phyloP scores from a whole-genome alignment of 1,139 yeast species.

The Suhomyces bokatorum region DNA sequence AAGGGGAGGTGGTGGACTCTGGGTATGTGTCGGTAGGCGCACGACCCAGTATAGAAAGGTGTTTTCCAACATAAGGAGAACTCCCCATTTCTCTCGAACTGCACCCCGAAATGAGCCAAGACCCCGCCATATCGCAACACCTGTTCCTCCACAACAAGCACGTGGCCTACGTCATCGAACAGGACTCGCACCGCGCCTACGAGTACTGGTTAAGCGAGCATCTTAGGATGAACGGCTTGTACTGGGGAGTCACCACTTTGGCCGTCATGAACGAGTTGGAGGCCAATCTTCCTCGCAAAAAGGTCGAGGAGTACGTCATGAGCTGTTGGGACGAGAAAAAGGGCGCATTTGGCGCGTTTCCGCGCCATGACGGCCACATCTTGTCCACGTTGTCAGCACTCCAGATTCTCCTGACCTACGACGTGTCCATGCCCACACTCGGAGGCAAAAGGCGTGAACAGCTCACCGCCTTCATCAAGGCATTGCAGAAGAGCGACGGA shows the following conservation, averaged over 20 bases:
- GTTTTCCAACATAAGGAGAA: neutral
- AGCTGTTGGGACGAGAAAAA: constrained; percentile 58
- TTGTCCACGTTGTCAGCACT: constrained; percentile 83
- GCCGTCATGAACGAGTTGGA: constrained; percentile 57
- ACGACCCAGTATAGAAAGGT: neutral
- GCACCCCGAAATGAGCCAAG: neutral
- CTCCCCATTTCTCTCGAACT: neutral
- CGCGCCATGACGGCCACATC: constrained; percentile 88
- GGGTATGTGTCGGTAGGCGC: neutral
- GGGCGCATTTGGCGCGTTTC: constrained; percentile 93
- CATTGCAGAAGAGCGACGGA: constrained; percentile 71
- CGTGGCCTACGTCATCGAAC: constrained; percentile 36
- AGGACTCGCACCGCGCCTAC: constrained; percentile 45
- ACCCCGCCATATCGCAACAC: neutral
- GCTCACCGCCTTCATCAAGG: constrained; percentile 45
- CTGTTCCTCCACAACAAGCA: constrained; percentile 30
- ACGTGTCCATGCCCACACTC: constrained; percentile 46
- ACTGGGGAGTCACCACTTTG: constrained; percentile 91
- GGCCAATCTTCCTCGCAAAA: constrained; percentile 55
- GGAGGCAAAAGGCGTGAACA: constrained; percentile 19
- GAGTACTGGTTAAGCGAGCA: constrained; percentile 94
- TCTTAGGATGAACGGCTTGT: constrained; percentile 83
- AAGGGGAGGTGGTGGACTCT: no score
- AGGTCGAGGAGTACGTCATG: constrained; percentile 65
- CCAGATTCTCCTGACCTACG: constrained; percentile 72